These are phyloP conservation scores for Trifolium pratense DNA, from an alignment of 306 rosid genomes.

Conservation along the genomic window DNA sequence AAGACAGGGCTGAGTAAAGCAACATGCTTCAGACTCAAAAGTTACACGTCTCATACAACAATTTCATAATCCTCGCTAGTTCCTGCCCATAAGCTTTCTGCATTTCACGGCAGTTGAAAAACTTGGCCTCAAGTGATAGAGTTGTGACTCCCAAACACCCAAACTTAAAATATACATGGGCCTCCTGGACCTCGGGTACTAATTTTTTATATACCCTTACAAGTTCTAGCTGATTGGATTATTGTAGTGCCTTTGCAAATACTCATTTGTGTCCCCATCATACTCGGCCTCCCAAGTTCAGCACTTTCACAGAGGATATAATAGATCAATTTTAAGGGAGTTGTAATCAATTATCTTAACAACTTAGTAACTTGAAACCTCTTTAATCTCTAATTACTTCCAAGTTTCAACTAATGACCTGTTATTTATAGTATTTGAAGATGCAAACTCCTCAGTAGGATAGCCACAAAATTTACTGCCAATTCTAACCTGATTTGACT, in stretches of 20 bases:
- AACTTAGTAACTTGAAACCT: slow-evolving; percentile 2
- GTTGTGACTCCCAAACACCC: not conserved
- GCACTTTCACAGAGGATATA: slow-evolving; percentile 15
- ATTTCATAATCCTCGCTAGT: too few relatives aligned
- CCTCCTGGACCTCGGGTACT: not conserved
- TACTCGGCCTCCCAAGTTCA: not conserved
- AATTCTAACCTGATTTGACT: slow-evolving; percentile 7
- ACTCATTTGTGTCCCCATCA: not conserved
- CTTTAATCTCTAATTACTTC: slow-evolving; percentile 7
- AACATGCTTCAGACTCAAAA: not conserved
- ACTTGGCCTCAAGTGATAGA: not conserved
- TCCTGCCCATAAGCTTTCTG: not conserved
- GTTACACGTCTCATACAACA: not conserved
- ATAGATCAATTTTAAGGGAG: not conserved
- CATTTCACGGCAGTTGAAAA: not conserved
- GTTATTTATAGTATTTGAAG: slow-evolving; percentile 10
- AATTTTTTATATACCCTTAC: not conserved
- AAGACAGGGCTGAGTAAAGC: not conserved
- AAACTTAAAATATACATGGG: not conserved
- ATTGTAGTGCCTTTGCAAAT: not conserved
- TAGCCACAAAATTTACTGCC: not conserved
- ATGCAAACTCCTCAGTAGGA: not conserved
- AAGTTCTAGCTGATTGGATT: not conserved
- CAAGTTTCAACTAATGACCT: slow-evolving; percentile 16
- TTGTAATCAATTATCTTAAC: not conserved